phyloP scores from a whole-genome alignment of 2,329 filamentous ascomycete species.

The Phaeosphaeriaceae sp. region DNA sequence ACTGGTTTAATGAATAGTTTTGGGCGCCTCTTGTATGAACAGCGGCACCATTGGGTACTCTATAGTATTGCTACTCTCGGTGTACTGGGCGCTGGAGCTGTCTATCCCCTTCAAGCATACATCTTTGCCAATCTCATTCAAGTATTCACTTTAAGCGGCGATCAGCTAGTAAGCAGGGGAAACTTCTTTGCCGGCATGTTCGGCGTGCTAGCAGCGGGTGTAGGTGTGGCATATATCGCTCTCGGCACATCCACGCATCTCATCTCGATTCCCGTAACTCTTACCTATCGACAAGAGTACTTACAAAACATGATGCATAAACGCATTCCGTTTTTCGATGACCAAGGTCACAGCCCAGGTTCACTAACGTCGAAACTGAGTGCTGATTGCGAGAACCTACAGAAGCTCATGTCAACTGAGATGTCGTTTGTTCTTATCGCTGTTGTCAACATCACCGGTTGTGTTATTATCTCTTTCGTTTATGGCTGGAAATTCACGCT shows the following conservation, averaged over 20 bases:
- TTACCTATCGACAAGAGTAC: slow-evolving; percentile 64
- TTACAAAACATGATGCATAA: slow-evolving; percentile 66
- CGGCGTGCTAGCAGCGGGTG: slow-evolving; percentile 61
- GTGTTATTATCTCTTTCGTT: slow-evolving; percentile 69
- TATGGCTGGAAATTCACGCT: slow-evolving; percentile 80
- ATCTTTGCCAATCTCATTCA: slow-evolving; percentile 47
- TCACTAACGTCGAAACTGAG: slow-evolving; percentile 64
- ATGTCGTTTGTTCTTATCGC: slow-evolving; percentile 67
- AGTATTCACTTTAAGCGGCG: slow-evolving; percentile 43
- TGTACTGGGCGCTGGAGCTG: slow-evolving; percentile 41
- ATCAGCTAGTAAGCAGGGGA: slow-evolving; percentile 41
- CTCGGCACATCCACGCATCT: slow-evolving; percentile 48
- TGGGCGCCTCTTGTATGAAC: slow-evolving; percentile 43
- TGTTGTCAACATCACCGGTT: slow-evolving; percentile 69
- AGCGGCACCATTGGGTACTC: slow-evolving; percentile 42
- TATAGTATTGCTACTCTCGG: slow-evolving; percentile 39
- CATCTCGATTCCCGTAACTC: slow-evolving; percentile 53
- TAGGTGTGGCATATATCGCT: slow-evolving; percentile 62
- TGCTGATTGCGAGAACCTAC: slow-evolving; percentile 64
- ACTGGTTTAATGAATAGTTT: slow-evolving; percentile 40
- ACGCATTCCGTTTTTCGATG: slow-evolving; percentile 66
- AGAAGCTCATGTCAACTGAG: slow-evolving; percentile 68
- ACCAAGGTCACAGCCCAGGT: slow-evolving; percentile 65
- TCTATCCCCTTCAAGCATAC: slow-evolving; percentile 49
- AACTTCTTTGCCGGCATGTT: slow-evolving; percentile 73